Conservation (phyloP, 1,284 basidiomycete genomes). For the Chalciporus piperatoides region DNA sequence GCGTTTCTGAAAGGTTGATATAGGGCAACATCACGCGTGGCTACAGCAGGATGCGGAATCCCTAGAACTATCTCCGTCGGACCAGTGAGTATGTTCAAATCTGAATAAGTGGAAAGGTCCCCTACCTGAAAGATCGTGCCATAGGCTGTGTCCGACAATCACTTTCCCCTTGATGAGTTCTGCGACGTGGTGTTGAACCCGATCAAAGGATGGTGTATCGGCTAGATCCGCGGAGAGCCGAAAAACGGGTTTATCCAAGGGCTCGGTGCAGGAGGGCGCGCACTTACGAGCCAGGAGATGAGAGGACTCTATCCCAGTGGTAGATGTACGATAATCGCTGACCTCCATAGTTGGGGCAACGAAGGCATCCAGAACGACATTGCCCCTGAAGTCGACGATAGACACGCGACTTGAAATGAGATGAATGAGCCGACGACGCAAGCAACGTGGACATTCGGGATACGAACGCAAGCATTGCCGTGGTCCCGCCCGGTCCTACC, state of each 20-base stretch:
- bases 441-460: constrained; percentile 9
- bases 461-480: constrained; percentile 71
- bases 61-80: constrained; percentile 55
- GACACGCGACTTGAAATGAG: constrained; percentile 49
- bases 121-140: constrained; percentile 73
- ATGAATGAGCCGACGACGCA: constrained; percentile 15
- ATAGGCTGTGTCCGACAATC: constrained; percentile 69
- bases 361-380: constrained; percentile 54
- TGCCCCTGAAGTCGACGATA: constrained; percentile 61
- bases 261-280: constrained; percentile 1
- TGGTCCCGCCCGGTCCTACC: constrained; percentile 71
- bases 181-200: constrained; percentile 62
- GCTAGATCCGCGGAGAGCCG: constrained; percentile 17
- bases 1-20: constrained; percentile 76
- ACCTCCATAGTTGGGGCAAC: constrained; percentile 68
- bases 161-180: constrained; percentile 62
- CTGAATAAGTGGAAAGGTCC: constrained; percentile 13
- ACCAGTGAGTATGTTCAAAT: constrained; percentile 13
- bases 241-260: neutral
- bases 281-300: constrained; percentile 51
- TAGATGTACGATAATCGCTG: constrained; percentile 67
- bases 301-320: constrained; percentile 61
- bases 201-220: constrained; percentile 42
- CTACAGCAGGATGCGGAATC: constrained; percentile 75
- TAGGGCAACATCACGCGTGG: constrained; percentile 75